Conservation (phyloP, 768 basidiomycete species). For the Tulasnella sp. region DNA sequence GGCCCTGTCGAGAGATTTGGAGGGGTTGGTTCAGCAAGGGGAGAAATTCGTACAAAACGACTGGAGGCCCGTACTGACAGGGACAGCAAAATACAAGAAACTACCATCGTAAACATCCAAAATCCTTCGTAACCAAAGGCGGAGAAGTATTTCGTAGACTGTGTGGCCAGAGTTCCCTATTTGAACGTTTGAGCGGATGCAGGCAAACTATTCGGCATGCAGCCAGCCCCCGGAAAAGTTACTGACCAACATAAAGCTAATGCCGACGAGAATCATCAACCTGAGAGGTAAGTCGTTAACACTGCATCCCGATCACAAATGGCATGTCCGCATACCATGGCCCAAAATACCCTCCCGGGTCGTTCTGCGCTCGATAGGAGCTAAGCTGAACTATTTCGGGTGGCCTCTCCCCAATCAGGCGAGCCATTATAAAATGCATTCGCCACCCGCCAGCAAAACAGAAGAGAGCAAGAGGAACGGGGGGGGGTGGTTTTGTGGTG, state of each 20-base stretch:
- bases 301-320: neutral
- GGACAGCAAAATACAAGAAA: neutral
- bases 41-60: neutral
- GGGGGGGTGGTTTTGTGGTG: too few relatives aligned
- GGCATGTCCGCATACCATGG: neutral
- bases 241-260: neutral
- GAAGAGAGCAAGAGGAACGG: too few relatives aligned
- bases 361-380: neutral
- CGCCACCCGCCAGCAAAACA: too few relatives aligned
- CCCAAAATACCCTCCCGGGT: neutral
- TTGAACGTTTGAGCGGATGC: neutral
- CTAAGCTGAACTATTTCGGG: neutral
- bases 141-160: neutral
- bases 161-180: neutral
- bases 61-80: neutral
- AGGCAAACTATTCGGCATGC: neutral
- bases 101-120: neutral
- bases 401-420: neutral
- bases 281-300: neutral
- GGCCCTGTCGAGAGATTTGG: neutral
- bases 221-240: neutral
- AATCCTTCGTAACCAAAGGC: neutral
- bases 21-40: neutral
- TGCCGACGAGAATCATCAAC: neutral
- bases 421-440: neutral